phyloP scores from a whole-genome alignment of 768 basidiomycete species.

The Chlorophyllum brunneum region DNA sequence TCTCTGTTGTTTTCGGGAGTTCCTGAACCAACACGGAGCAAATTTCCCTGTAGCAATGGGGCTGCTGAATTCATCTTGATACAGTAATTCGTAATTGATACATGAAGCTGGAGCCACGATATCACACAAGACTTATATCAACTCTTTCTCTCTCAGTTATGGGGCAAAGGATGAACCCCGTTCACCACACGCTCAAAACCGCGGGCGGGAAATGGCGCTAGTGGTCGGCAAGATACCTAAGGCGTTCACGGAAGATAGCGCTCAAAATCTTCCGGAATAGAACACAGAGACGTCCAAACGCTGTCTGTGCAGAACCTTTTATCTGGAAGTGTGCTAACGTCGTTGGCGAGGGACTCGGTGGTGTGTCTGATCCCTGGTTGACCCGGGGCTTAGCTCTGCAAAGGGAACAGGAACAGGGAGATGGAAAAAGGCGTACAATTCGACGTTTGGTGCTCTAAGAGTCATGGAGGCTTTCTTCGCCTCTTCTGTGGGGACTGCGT shows the following conservation, averaged over 20 bases:
- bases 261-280: conserved; percentile 1
- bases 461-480: background rate
- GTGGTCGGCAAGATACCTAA: background rate
- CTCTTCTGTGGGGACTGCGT: background rate
- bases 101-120: too few relatives aligned
- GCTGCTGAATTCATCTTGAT: too few relatives aligned
- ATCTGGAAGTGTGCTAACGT: background rate
- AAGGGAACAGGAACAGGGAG: too few relatives aligned
- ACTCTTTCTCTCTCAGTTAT: too few relatives aligned
- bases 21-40: background rate
- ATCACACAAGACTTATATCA: too few relatives aligned
- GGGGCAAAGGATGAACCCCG: background rate
- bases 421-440: too few relatives aligned
- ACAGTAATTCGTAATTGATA: too few relatives aligned
- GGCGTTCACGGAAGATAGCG: background rate
- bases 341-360: background rate
- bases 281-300: background rate
- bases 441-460: background rate
- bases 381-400: too few relatives aligned
- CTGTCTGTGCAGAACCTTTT: background rate
- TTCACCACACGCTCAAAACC: conserved; percentile 3
- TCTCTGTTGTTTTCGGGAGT: conserved; percentile 7
- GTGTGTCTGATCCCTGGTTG: background rate
- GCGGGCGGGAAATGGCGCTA: background rate
- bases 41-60: background rate